Evolutionary conservation across 306 rosid species (phyloP).

Genomic region (Vigna radiata): DNA sequence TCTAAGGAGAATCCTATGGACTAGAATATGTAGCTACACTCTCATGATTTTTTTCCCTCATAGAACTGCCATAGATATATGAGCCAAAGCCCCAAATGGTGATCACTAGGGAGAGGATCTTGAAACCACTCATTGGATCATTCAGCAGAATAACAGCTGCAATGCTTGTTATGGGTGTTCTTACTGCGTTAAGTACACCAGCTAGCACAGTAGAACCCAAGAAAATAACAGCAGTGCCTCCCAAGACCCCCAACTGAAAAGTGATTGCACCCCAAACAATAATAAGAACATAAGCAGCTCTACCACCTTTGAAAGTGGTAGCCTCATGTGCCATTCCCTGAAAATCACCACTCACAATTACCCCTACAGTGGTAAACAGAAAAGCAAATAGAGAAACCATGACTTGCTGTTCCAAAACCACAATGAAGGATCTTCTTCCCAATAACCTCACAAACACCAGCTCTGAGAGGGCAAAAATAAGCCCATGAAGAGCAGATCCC

Average conservation of each 20-base stretch:
- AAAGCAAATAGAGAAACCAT: conserved; percentile 83
- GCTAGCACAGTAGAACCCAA: conserved; percentile 93
- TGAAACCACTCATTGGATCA: conserved; percentile 84
- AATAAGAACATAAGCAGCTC: conserved; percentile 64
- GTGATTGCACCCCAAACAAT: conserved; percentile 78
- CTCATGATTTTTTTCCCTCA: conserved; percentile 36
- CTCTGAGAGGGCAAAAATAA: conserved; percentile 90
- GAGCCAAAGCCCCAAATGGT: conserved; percentile 66
- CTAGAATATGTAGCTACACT: not conserved
- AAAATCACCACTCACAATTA: conserved; percentile 62
- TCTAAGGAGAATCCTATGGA: conserved; percentile 1
- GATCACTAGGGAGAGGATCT: conserved; percentile 65
- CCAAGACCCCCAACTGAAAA: conserved; percentile 85
- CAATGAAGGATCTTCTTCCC: conserved; percentile 77
- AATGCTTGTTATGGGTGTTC: conserved; percentile 88
- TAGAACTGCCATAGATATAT: conserved; percentile 71
- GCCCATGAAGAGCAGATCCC: conserved; percentile 95
- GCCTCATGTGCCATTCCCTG: conserved; percentile 73
- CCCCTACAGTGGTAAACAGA: conserved; percentile 73
- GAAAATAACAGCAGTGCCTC: conserved; percentile 81
- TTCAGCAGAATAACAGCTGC: conserved; percentile 82
- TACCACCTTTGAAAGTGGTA: conserved; percentile 68
- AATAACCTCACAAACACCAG: conserved; percentile 72
- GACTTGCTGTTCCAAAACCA: conserved; percentile 91
- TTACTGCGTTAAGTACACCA: conserved; percentile 84